Evolutionary conservation across 1,284 basidiomycete genomes (phyloP).

Genomic region (Melampsora larici-populina): DNA sequence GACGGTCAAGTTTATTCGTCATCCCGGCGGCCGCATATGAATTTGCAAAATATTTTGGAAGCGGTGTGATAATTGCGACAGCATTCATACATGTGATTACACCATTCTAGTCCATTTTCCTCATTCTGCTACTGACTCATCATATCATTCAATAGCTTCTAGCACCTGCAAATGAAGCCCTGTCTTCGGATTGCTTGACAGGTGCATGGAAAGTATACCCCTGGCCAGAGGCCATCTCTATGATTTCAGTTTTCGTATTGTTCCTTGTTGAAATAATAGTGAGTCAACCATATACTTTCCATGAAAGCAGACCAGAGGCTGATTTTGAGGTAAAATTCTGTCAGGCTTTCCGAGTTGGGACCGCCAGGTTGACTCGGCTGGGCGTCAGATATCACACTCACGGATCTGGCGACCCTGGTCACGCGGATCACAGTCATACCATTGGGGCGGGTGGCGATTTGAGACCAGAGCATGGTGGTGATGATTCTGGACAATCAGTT

Average conservation of each 20-base stretch:
- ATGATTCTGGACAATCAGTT: not conserved
- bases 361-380: slow-evolving; percentile 46
- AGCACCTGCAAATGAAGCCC: slow-evolving; percentile 68
- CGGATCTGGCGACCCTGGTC: not conserved
- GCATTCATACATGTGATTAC: slow-evolving; percentile 55
- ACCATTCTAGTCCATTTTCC: not conserved
- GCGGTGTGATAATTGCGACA: slow-evolving; percentile 68
- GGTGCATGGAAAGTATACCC: slow-evolving; percentile 67
- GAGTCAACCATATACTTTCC: not conserved
- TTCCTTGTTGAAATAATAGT: slow-evolving; percentile 52
- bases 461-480: not conserved
- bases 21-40: slow-evolving; percentile 27
- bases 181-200: slow-evolving; percentile 69
- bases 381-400: slow-evolving; percentile 28
- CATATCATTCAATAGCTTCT: slow-evolving; percentile 57
- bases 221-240: slow-evolving; percentile 51
- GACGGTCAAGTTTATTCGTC: not conserved
- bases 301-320: not conserved
- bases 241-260: slow-evolving; percentile 46
- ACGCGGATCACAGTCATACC: not conserved
- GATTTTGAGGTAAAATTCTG: not conserved
- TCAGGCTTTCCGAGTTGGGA: slow-evolving; percentile 56
- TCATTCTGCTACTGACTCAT: not conserved
- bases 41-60: slow-evolving; percentile 38
- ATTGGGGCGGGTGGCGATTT: not conserved